Percentiles rank a stretch among this genome's conserved stretches.
phyloP scores from a whole-genome alignment of 2,329 filamentous ascomycete genomes.

The Xylaria sp. region DNA sequence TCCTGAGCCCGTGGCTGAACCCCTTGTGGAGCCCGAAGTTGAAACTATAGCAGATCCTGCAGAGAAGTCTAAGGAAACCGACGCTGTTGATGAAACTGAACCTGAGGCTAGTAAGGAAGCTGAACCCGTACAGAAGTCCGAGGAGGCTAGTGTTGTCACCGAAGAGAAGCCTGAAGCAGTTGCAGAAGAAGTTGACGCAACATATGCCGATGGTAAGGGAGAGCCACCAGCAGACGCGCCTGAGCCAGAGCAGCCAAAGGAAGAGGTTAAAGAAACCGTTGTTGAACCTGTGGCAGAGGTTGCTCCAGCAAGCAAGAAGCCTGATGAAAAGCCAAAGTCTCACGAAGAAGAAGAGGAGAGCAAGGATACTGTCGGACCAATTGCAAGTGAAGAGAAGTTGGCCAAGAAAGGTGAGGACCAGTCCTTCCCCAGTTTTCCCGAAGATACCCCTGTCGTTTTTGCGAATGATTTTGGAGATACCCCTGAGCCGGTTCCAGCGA shows the following conservation, averaged over 20 bases:
- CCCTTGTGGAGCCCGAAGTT: not conserved
- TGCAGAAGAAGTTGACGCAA: not conserved
- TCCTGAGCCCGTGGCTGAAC: too few species aligned
- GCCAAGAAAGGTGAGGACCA: constrained; percentile 48
- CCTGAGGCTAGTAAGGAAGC: not conserved
- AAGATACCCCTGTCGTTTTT: constrained; percentile 42
- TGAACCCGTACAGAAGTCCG: not conserved
- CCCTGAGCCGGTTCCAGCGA: constrained; percentile 27
- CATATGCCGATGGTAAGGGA: constrained; percentile 6
- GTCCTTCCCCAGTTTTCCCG: constrained; percentile 33
- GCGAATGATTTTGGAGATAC: constrained; percentile 30
- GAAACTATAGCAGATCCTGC: not conserved
- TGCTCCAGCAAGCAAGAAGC: not conserved
- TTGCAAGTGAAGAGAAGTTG: constrained; percentile 40
- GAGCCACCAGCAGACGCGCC: not conserved
- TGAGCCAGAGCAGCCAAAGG: constrained; percentile 7
- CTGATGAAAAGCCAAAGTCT: constrained; percentile 7
- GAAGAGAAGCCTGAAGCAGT: not conserved
- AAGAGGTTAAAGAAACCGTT: not conserved
- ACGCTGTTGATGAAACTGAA: not conserved
- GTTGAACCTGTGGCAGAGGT: not conserved
- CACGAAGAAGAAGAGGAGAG: constrained; percentile 41
- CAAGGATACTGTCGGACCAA: constrained; percentile 45
- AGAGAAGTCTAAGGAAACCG: not conserved
- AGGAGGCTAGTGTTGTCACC: not conserved